A percentile compares a stretch with the other conserved stretches of the same genome.
phyloP scores from a whole-genome alignment of 208 protist genomes.

The Trypanosoma vivax region DNA sequence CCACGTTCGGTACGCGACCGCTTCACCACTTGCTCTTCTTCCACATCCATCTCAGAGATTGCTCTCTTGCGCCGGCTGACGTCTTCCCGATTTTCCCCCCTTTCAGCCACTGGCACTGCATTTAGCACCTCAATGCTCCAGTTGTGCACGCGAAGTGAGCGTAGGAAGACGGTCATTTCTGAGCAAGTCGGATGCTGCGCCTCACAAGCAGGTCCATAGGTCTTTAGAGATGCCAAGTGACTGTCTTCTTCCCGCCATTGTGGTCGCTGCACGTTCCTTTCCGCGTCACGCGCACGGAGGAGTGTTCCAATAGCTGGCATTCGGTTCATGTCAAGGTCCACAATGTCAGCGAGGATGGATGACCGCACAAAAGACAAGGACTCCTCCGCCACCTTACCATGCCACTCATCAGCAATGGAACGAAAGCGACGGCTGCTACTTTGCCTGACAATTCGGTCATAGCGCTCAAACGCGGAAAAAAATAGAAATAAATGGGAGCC shows the following conservation, averaged over 20 bases:
- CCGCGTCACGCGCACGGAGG: conserved; percentile 37
- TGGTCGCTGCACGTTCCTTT: conserved; percentile 25
- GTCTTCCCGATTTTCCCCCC: conserved; percentile 22
- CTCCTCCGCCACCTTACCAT: conserved; percentile 28
- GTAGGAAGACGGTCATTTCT: conserved; percentile 76
- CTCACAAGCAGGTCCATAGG: conserved; percentile 29
- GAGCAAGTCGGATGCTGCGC: conserved; percentile 21
- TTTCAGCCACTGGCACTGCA: conserved; percentile 18
- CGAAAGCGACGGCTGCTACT: conserved; percentile 11
- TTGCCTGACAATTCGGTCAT: conserved; percentile 27
- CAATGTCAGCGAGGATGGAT: conserved; percentile 40
- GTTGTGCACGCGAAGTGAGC: conserved; percentile 73
- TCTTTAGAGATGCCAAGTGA: conserved; percentile 49
- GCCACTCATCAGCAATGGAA: conserved; percentile 42
- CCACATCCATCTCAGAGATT: neutral
- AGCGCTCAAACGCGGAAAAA: conserved; percentile 59
- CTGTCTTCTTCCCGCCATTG: conserved; percentile 31
- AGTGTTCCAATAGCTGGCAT: conserved; percentile 52
- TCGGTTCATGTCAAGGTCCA: conserved; percentile 59
- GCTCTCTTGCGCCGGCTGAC: neutral
- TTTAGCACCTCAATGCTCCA: conserved; percentile 44
- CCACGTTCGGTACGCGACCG: neutral
- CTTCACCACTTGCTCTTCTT: neutral
- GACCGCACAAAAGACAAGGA: conserved; percentile 33
- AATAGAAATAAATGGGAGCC: conserved; percentile 63